Conservation (phyloP, 495 filamentous ascomycete species). For the Aspergillus leporis region DNA sequence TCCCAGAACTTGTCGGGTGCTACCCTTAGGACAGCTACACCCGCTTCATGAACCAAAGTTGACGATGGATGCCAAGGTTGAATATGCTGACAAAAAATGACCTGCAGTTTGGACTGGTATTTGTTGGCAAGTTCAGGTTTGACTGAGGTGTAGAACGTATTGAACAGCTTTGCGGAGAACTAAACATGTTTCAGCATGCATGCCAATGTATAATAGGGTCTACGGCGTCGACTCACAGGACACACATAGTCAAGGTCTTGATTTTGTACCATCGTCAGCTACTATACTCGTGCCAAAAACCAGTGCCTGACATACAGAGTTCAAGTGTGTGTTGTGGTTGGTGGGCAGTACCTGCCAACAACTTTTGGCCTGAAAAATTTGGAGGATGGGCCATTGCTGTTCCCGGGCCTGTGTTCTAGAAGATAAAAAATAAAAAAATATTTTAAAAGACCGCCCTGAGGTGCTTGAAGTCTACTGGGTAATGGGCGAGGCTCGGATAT, state of each 20-base stretch:
- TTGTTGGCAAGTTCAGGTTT: constrained; percentile 56
- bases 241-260: constrained; percentile 83
- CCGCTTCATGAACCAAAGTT: constrained; percentile 86
- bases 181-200: constrained; percentile 19
- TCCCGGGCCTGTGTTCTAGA: not conserved
- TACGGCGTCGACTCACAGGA: constrained; percentile 50
- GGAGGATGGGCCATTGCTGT: constrained; percentile 71
- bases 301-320: constrained; percentile 49
- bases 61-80: constrained; percentile 96
- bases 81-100: constrained; percentile 87
- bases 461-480: not conserved
- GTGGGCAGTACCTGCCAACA: constrained; percentile 41
- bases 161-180: constrained; percentile 71
- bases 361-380: constrained; percentile 70
- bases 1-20: constrained; percentile 72
- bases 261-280: not conserved
- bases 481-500: no score
- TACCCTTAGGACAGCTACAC: constrained; percentile 67
- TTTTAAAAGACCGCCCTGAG: not conserved
- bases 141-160: constrained; percentile 62
- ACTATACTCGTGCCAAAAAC: not conserved
- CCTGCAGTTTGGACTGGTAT: constrained; percentile 59
- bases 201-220: constrained; percentile 15
- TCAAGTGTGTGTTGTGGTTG: constrained; percentile 70
- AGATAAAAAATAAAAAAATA: no score